phyloP scores from a whole-genome alignment of 1,139 yeast genomes.

The Yamadazyma buinensis region DNA sequence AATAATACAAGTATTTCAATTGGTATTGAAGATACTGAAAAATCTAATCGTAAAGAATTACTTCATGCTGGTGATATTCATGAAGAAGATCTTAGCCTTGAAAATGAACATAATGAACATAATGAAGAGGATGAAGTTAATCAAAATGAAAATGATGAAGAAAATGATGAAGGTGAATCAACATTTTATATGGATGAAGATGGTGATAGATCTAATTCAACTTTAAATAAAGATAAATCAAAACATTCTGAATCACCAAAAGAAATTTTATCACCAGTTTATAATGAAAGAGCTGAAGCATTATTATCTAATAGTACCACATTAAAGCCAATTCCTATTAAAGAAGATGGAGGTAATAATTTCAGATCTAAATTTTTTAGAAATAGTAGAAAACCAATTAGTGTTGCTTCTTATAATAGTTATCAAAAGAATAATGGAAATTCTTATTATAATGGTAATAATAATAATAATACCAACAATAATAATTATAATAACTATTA shows the following conservation, averaged over 20 bases:
- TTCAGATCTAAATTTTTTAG: slow-evolving; percentile 36
- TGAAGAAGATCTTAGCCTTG: background rate
- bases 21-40: slow-evolving; percentile 15
- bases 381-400: slow-evolving; percentile 58
- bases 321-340: slow-evolving; percentile 43
- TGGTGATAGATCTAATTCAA: slow-evolving; percentile 12
- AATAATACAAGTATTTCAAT: background rate
- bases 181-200: slow-evolving; percentile 16
- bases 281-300: slow-evolving; percentile 46
- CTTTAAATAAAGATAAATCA: slow-evolving; percentile 4
- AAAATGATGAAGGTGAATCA: slow-evolving; percentile 14
- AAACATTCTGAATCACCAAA: background rate
- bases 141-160: slow-evolving; percentile 5
- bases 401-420: slow-evolving; percentile 48
- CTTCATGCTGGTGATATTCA: background rate
- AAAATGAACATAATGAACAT: slow-evolving; percentile 1
- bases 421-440: slow-evolving; percentile 10
- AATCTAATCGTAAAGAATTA: slow-evolving; percentile 5
- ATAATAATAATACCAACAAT: slow-evolving; percentile 10
- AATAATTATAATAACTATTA: slow-evolving; percentile 4
- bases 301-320: slow-evolving; percentile 37
- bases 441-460: slow-evolving; percentile 10
- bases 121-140: slow-evolving; percentile 16
- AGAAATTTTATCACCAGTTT: slow-evolving; percentile 6
- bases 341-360: slow-evolving; percentile 10